Conservation (phyloP, 1,284 basidiomycete genomes). For the Singerocomus rubriflavus region DNA sequence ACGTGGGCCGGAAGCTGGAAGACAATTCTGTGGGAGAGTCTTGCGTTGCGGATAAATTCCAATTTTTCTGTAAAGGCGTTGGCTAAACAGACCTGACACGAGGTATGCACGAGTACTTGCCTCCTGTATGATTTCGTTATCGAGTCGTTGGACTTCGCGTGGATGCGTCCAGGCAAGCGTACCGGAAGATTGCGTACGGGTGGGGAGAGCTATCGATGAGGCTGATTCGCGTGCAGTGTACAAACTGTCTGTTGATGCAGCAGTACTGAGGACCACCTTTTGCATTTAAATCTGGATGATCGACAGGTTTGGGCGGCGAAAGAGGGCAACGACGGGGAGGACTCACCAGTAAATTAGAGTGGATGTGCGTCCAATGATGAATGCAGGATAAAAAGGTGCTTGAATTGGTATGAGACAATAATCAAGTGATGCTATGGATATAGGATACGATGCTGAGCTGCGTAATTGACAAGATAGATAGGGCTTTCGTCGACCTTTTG, state of each 20-base stretch:
- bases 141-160: conserved; percentile 26
- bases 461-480: conserved; percentile 48
- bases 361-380: conserved; percentile 45
- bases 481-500: conserved; percentile 37
- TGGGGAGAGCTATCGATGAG: conserved; percentile 29
- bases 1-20: conserved; percentile 29
- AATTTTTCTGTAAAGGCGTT: conserved; percentile 37
- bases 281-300: conserved; percentile 36
- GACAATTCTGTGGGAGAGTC: conserved; percentile 31
- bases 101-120: conserved; percentile 26
- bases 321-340: conserved; percentile 15
- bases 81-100: conserved; percentile 24
- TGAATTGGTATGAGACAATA: conserved; percentile 45
- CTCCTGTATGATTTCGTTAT: conserved; percentile 28
- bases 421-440: conserved; percentile 44
- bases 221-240: conserved; percentile 39
- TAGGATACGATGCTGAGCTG: conserved; percentile 41
- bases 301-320: conserved; percentile 23
- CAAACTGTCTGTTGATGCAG: conserved; percentile 34
- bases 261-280: conserved; percentile 36
- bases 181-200: conserved; percentile 30
- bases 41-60: conserved; percentile 40
- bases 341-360: conserved; percentile 63
- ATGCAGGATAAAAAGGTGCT: conserved; percentile 46
- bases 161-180: conserved; percentile 30